Base-by-base conservation (phyloP, 2,329 filamentous ascomycete genomes). In the Cladosporium sphaerospermum region DNA sequence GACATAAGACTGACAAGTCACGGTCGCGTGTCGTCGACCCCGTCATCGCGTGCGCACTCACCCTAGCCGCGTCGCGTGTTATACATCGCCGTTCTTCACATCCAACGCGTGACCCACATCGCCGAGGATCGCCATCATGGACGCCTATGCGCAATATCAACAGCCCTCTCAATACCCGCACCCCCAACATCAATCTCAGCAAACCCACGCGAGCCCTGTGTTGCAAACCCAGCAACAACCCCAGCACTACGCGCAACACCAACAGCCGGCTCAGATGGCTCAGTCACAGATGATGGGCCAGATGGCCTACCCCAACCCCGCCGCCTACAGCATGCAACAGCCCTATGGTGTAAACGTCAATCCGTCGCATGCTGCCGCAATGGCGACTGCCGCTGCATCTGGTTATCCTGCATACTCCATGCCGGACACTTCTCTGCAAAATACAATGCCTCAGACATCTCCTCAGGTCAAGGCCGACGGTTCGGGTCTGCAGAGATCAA, bases 301-400 rank as follows among this genome's bases (percentile, higher is more conserved):
- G 73, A 88, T 85, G 79, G 89, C 84, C 74, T 96, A 96, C 71
- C 82, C 88, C 64, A 81, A 86, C 68, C 78, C 83, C 59, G 92
- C 85, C 9, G 55, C 61, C 59, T 78, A 83, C 62, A 79, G 79
- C 64, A 89, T 95, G 82, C 85, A 88, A 51, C 75, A 77, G 55
- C 74, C 73, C 18, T 95, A 95, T 74, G 85, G 48, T 34, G 48
- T 51, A 80, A 54, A 89, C 92, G 72, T 85, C 86, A 47, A 54
- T 33, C 82, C 86, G 16, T 89, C 90, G 44, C 89, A 95, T 70
- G 90, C 90, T 11, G 91, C 92, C 46, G 91, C 91, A 54, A 93
- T 96, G 88, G 91, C 46, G 31, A 96, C 91, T 1, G 92, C 92
- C 14, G 91, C 92, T 1, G 92, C 92, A 9, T 91, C 90, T 5